Evolutionary conservation across 2,329 filamentous ascomycete species (phyloP), one percentile per base, ranked within the genome.

Genomic region (Alternaria sp.): DNA sequence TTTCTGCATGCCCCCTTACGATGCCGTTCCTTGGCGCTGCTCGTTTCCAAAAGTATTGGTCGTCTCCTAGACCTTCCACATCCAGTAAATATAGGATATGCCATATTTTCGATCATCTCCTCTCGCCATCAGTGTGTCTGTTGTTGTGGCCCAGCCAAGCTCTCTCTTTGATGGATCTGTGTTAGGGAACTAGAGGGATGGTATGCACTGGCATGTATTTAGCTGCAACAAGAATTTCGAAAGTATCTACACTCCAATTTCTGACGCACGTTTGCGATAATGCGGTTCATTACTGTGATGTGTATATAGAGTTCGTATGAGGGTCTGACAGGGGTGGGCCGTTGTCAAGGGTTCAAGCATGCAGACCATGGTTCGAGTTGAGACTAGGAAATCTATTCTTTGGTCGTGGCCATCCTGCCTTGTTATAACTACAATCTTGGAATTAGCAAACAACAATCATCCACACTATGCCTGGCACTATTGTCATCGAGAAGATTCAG

Each of bases 1-100:
- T 58, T 60, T 65, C 26, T 61, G 49, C 61, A 68, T 67, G 67
- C 67, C 68, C 66, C 69, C 67, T 70, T 63, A 69, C 68, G 66
- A 60, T 57, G 54, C 63, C 59, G 61, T 66, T 54, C 59, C 59
- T 57, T 64, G 66, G 60, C 65, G 67, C 64, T 68, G 65, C 62
- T 64, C 67, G 67, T 67, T 62, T 43, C 57, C 70, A 79, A 79
- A 79, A 79, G 76, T 77, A 77, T 70, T 70, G 71, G 67, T 69
- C 66, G 67, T 64, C 56, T 57, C 61, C 68, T 67, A 66, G 65
- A 67, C 50, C 57, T 59, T 63, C 58, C 56, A 62, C 66, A 65
- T 65, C 65, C 64, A 63, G 67, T 66, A 71, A 74, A 67, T 58
- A 61, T 64, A 69, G 65, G 62, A 62, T 64, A 56, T 68, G 63